Evolutionary conservation across 2,329 filamentous ascomycete genomes (phyloP), one percentile per base, ranked within the genome.

Genomic region (Emydomyces testavorans): DNA sequence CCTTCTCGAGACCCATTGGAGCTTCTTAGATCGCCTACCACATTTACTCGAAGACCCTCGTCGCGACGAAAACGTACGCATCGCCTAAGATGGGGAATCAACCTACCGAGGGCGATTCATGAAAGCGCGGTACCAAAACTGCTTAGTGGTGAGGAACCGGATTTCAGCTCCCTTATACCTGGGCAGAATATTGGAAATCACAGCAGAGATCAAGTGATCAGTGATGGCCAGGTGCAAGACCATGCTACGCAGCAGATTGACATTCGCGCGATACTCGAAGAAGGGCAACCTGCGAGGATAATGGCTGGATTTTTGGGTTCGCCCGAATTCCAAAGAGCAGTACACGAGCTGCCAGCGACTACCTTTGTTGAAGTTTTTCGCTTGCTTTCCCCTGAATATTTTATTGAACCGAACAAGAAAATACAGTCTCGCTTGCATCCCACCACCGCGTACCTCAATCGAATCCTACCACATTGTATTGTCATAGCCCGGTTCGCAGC

Each of bases 321-420:
- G 44, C 55, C 56, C 36, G 65, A 60, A 52, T 53, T 53, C 15
- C 45, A 53, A 8, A 42, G 62, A 16, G 53, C 66, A 41, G 56
- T 59, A 46, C 18, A 39, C 49, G 23, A 51, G 35, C 24, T 87
- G 18, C 71, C 80, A 0, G 61, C 70, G 1, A 67, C 72, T 1
- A 73, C 73, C 0, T 80, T 87, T 57, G 77, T 78, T 1, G 78
- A 83, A 53, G 73, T 83, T 7, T 61, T 89, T 24, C 72, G 73
- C 28, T 69, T 72, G 4, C 62, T 88, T 6, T 78, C 84, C 49
- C 81, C 83, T 0, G 57, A 62, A 20, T 62, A 73, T 53, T 72
- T 76, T 51, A 54, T 77, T 34, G 61, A 65, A 20, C 65, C 66
- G 1, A 68, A 71, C 54, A 65, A 75, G 3, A 57, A 62, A 18